Percentiles rank a stretch among this genome's conserved stretches.
Conservation (phyloP, 2,329 filamentous ascomycete genomes). For the Ophiosphaerella korrae region DNA sequence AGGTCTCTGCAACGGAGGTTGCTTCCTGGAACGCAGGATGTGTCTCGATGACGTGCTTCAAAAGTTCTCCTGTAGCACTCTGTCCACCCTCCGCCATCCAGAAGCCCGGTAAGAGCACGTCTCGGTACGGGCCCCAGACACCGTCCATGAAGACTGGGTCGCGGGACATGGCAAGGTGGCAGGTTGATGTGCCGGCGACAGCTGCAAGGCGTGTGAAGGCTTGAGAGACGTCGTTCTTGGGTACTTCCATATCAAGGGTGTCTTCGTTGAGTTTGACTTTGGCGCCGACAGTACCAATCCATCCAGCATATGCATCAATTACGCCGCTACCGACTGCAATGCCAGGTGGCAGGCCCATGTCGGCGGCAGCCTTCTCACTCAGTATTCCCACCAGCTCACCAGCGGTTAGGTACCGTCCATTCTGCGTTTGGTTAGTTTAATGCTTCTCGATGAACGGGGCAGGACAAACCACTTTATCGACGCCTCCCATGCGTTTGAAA, state of each 20-base stretch:
- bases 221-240: conserved; percentile 86
- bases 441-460: conserved; percentile 19
- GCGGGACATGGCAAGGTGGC: conserved; percentile 93
- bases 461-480: conserved; percentile 85
- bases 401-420: conserved; percentile 86
- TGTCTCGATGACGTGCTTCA: conserved; percentile 93
- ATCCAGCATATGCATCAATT: conserved; percentile 97
- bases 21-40: conserved; percentile 89
- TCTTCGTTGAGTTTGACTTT: conserved; percentile 79
- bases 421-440: conserved; percentile 64
- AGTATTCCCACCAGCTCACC: conserved; percentile 88
- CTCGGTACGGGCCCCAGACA: conserved; percentile 96
- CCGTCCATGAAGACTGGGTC: conserved; percentile 92
- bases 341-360: conserved; percentile 83
- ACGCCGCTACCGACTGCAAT: conserved; percentile 95
- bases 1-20: conserved; percentile 76
- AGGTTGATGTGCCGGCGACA: conserved; percentile 95
- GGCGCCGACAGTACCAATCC: conserved; percentile 98
- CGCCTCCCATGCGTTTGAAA: conserved; percentile 91
- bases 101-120: conserved; percentile 87
- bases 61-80: conserved; percentile 90
- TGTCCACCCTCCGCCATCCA: conserved; percentile 99
- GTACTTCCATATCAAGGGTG: conserved; percentile 68
- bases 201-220: conserved; percentile 92
- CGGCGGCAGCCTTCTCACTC: conserved; percentile 78